Percentiles rank a stretch among this genome's conserved stretches.
Evolutionary conservation across 441 rosid species (phyloP).

Genomic region (Gossypium davidsonii): DNA sequence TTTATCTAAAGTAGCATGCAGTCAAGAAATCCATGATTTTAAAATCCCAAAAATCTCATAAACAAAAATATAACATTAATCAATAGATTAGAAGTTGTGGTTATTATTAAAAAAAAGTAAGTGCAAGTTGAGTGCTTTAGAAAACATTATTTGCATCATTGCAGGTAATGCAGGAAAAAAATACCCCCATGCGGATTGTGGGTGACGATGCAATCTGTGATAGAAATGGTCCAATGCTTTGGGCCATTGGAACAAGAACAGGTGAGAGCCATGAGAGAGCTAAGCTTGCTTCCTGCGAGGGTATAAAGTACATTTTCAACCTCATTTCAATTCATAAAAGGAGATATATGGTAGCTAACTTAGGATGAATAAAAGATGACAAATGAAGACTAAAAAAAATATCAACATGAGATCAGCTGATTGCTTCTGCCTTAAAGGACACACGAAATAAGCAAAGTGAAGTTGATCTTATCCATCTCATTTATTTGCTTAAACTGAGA

Average conservation of each 20-base stretch:
- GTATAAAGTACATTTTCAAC: slow-evolving; percentile 12
- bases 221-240: slow-evolving; percentile 77
- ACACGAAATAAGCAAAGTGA: not conserved
- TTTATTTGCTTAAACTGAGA: not conserved
- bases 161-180: not conserved
- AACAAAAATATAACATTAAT: not conserved
- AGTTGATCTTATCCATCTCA: not conserved
- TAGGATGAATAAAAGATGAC: not conserved
- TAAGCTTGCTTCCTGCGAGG: slow-evolving; percentile 72
- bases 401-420: not conserved
- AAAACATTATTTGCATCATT: not conserved
- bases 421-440: not conserved
- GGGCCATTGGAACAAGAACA: slow-evolving; percentile 83
- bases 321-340: slow-evolving; percentile 11
- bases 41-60: not conserved
- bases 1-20: not conserved
- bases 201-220: slow-evolving; percentile 69
- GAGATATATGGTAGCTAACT: not conserved
- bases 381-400: slow-evolving; percentile 10
- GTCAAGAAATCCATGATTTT: not conserved
- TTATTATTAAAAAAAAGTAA: not conserved
- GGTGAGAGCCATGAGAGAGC: slow-evolving; percentile 90
- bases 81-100: not conserved
- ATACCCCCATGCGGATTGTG: slow-evolving; percentile 75
- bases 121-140: slow-evolving; percentile 1